phyloP scores from a whole-genome alignment of 2,329 filamentous ascomycete genomes.

The Fusarium avenaceum region DNA sequence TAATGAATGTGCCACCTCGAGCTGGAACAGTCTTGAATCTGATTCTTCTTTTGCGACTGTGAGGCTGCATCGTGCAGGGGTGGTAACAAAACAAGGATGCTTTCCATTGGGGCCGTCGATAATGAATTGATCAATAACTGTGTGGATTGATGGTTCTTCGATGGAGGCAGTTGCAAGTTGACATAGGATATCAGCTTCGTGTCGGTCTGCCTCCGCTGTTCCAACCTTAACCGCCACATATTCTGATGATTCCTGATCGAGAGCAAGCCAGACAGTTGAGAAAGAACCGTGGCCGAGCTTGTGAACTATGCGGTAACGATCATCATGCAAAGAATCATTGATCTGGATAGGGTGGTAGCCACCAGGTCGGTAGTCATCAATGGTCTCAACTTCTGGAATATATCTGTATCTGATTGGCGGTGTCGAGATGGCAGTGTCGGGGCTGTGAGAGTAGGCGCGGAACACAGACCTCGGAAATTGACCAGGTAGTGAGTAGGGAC shows the following conservation, averaged over 20 bases:
- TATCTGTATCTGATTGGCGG: neutral
- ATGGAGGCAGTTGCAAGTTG: slow-evolving; percentile 1
- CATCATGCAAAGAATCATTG: slow-evolving; percentile 52
- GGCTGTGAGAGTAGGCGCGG: too few species aligned
- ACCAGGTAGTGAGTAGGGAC: too few species aligned
- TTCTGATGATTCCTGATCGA: slow-evolving; percentile 37
- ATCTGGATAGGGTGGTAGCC: slow-evolving; percentile 58
- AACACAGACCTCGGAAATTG: too few species aligned
- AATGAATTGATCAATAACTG: slow-evolving; percentile 45
- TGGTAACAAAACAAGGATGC: slow-evolving; percentile 49
- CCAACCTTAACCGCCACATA: slow-evolving; percentile 55
- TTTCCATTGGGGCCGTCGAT: slow-evolving; percentile 49
- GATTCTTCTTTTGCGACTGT: slow-evolving; percentile 38
- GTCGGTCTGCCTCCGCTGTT: slow-evolving; percentile 43
- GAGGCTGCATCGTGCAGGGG: slow-evolving; percentile 48
- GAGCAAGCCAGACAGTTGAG: slow-evolving; percentile 55
- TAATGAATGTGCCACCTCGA: slow-evolving; percentile 48
- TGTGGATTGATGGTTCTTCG: slow-evolving; percentile 27
- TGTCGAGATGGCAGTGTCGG: too few species aligned
- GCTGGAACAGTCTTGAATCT: slow-evolving; percentile 41
- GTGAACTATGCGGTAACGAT: slow-evolving; percentile 47
- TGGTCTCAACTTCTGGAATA: slow-evolving; percentile 46
- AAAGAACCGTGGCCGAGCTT: slow-evolving; percentile 51
- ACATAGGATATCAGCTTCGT: slow-evolving; percentile 47
- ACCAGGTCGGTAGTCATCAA: slow-evolving; percentile 51